Conservation (phyloP, 2,329 filamentous ascomycete genomes). For the Aureobasidium sp. region DNA sequence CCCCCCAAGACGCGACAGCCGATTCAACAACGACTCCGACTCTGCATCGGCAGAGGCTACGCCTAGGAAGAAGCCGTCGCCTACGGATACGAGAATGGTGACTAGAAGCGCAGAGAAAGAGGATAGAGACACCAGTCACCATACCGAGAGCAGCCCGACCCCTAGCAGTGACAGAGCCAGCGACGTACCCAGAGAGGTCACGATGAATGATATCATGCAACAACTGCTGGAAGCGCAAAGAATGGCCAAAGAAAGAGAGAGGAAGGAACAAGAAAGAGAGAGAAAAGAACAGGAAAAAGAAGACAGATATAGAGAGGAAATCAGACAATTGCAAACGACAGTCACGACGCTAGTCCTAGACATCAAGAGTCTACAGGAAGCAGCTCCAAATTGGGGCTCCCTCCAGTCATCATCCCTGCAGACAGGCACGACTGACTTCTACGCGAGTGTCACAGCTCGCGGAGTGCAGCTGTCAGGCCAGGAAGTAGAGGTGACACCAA, state of each 20-base stretch:
- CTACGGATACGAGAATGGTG: no score
- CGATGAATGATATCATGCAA: constrained; percentile 10
- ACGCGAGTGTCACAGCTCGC: background rate
- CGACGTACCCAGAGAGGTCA: constrained; percentile 7
- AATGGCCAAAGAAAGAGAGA: no score
- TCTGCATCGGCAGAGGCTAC: no score
- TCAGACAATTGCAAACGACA: constrained; percentile 6
- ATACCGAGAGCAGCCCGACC: no score
- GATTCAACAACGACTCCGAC: no score
- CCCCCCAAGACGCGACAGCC: no score
- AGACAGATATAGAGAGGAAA: constrained; percentile 3
- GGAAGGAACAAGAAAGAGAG: no score
- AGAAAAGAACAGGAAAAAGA: background rate
- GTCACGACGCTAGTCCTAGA: constrained; percentile 5
- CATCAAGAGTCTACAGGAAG: constrained; percentile 10
- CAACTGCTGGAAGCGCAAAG: background rate
- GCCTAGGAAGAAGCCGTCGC: no score
- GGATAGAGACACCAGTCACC: no score
- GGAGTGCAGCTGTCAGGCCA: no score
- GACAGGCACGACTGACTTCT: constrained; percentile 5
- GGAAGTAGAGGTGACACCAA: no score
- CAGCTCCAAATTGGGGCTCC: constrained; percentile 6
- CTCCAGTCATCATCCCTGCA: background rate
- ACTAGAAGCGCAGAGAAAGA: no score
- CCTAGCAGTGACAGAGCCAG: background rate